Base-by-base conservation (phyloP, 2,329 filamentous ascomycete genomes). In the Aspergillus proliferans region DNA sequence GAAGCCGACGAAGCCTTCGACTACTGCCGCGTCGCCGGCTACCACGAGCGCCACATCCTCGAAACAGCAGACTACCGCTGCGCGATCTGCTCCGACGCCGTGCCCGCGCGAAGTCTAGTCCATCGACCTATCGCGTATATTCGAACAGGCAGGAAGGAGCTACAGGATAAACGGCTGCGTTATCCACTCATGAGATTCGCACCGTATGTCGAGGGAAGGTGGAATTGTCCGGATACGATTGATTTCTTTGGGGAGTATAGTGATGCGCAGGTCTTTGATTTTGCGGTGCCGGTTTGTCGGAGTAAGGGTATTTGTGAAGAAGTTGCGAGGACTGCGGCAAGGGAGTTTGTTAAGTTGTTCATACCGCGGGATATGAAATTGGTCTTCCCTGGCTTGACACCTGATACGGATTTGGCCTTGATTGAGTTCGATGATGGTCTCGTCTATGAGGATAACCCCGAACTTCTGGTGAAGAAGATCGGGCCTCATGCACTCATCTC, bases 281-380 rank as follows among this genome's bases (percentile, higher is more conserved):
- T 58, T n/a, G 51, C 54, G 7, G 55, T 58, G 6, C 58, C 58
- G 2, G 51, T 61, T 24, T 61, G 58, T 40, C 28, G 47, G n/a
- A 47, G 38, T 3, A 40, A 47, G 9, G 49, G 46, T 4, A 40
- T 55, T 5, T 61, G 58, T 30, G 54, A 60, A 22, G 52, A 57
- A 44, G 50, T 52, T 6, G 58, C 58, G 4, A 45, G 51, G 2
- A 54, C 51, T 4, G 53, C 58, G 4, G 48, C 52, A 2, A 47
- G 45, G n/a, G 46, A 50, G 38, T 60, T 59, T 24, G 40, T 60
- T 5, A 48, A 54, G 9, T 47, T 51, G 7, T 19, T 56, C 5
- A 51, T 53, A 15, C 47, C 50, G 4, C 34, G n/a, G 9, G 30
- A 28, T 10, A 22, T 46, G 12, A 14, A 15, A 7, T 36, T 45